Percentiles rank a stretch among this genome's conserved stretches.
phyloP scores from a whole-genome alignment of 192 early-diverging fungal genomes.

The Funneliformis mosseae region DNA sequence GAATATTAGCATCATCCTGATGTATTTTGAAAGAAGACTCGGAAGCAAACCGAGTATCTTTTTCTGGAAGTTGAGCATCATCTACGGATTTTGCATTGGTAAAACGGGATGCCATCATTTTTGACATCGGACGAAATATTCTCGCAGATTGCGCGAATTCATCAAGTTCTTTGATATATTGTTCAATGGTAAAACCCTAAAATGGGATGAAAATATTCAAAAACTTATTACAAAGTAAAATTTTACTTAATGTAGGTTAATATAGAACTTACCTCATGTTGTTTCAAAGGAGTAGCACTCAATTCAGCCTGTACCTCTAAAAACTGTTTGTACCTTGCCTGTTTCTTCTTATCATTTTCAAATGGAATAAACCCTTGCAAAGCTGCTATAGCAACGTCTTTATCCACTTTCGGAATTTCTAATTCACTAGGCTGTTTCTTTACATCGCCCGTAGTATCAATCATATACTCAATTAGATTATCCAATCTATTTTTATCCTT shows the following conservation, averaged over 20 bases:
- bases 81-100: constrained; percentile 49
- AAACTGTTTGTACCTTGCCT: constrained; percentile 71
- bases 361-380: constrained; percentile 84
- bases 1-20: constrained; percentile 4
- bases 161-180: constrained; percentile 59
- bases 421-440: constrained; percentile 20
- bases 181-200: constrained; percentile 46
- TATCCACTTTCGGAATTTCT: constrained; percentile 56
- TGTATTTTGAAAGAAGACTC: not conserved
- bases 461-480: constrained; percentile 48
- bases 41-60: constrained; percentile 37
- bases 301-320: constrained; percentile 66
- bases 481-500: constrained; percentile 69
- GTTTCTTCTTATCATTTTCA: constrained; percentile 66
- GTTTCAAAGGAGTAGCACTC: constrained; percentile 26
- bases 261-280: not conserved
- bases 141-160: constrained; percentile 79
- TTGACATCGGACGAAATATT: constrained; percentile 72
- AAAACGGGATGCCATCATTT: constrained; percentile 74
- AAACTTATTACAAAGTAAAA: not conserved
- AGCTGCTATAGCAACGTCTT: constrained; percentile 65
- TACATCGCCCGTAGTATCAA: constrained; percentile 39
- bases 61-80: constrained; percentile 41
- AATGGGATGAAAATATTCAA: not conserved
- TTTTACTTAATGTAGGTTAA: not conserved